Evolutionary conservation across 495 filamentous ascomycete genomes (phyloP), one percentile per base, ranked within the genome.

Genomic region (Aspergillus sclerotioniger): DNA sequence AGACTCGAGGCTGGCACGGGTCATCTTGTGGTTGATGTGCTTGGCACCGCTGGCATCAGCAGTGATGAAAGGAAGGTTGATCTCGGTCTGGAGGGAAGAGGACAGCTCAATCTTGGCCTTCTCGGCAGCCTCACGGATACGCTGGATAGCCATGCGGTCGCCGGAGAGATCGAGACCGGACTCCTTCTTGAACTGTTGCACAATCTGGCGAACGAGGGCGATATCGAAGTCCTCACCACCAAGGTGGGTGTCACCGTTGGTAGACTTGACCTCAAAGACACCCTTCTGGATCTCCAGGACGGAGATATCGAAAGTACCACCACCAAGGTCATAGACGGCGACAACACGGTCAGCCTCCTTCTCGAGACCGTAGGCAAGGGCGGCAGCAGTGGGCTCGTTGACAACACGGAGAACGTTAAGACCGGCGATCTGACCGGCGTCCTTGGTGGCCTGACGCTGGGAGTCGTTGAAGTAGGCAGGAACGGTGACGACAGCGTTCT

Each of bases 61-160:
- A 69, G 91, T 95, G 78, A 98, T 98, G 87, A 97, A 98, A 58
- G 94, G 95, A 56, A 98, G 87, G 79, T 94, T 96, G 80, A 98
- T 97, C 74, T 98, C 94, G 57, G 94, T 98, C 78, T 97, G 93
- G 64, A 94, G 85, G 53, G 91, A 90, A 19, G 92, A 97, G 3
- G 94, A 98, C 61, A 98, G 84, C 80, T 98, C 94, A 70, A 98
- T 98, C 90, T 98, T 98, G 71, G 94, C 94, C 87, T 98, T 98
- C 86, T 98, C 94, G 60, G 95, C 94, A 61, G 94, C 94, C 81
- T 98, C 94, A 78, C 94, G 94, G 74, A 98, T 97, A 80, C 94
- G 85, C 82, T 98, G 94, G 65, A 98, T 95, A 57, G 94, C 94
- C 94, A 98, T 98, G 69, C 94, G 92, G 83, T 98, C 94, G 62